Evolutionary conservation across 2,329 filamentous ascomycete species (phyloP).

Genomic region (Beauveria brongniartii): DNA sequence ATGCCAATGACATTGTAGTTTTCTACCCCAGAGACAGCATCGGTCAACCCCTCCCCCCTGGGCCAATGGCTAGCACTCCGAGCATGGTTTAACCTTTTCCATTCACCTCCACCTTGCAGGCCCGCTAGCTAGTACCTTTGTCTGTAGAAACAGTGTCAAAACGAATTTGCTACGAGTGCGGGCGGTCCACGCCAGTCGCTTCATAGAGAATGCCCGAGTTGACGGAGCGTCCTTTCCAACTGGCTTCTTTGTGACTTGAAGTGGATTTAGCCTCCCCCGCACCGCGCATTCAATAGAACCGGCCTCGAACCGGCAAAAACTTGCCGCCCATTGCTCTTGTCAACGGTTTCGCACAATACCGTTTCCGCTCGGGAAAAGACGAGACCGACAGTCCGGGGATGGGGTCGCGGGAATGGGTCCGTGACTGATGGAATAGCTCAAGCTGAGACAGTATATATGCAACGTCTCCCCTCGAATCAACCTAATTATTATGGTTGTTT

Average conservation of each 20-base stretch:
- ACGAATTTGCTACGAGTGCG: background rate
- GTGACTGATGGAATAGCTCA: background rate
- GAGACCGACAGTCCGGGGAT: background rate
- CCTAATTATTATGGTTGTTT: background rate
- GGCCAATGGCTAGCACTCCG: background rate
- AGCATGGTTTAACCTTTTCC: background rate
- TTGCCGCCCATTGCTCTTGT: background rate
- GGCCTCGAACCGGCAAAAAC: conserved; percentile 7
- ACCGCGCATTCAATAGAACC: background rate
- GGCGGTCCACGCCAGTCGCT: background rate
- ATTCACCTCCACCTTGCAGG: background rate
- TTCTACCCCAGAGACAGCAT: background rate
- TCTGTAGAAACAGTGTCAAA: background rate
- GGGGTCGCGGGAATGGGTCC: background rate
- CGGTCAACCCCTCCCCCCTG: background rate
- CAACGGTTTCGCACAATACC: background rate
- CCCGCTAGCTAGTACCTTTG: background rate
- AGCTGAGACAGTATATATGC: background rate
- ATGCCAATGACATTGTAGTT: background rate
- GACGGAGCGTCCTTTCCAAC: background rate
- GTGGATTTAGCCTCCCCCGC: conserved; percentile 1
- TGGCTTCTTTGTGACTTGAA: background rate
- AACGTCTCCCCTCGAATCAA: background rate
- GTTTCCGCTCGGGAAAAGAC: background rate
- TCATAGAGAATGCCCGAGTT: background rate